phyloP scores from a whole-genome alignment of 768 basidiomycete genomes.

The Kondoa malvinella region DNA sequence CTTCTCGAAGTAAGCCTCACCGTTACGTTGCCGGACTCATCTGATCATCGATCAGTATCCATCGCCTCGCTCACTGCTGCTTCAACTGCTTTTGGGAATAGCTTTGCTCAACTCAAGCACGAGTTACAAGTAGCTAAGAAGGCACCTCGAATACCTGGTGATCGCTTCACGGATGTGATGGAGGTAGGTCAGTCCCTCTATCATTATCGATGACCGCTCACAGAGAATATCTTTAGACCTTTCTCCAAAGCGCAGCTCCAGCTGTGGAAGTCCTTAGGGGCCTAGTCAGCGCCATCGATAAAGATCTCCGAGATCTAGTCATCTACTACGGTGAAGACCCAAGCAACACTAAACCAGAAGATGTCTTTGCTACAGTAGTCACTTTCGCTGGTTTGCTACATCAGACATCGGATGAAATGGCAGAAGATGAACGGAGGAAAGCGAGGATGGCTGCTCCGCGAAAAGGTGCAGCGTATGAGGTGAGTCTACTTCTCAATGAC shows the following conservation, averaged over 20 bases:
- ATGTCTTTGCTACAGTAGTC: constrained; percentile 59
- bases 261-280: constrained; percentile 51
- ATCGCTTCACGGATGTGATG: constrained; percentile 55
- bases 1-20: constrained; percentile 58
- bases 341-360: constrained; percentile 57
- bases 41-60: constrained; percentile 43
- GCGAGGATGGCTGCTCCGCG: constrained; percentile 1
- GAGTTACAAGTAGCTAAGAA: constrained; percentile 41
- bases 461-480: not conserved
- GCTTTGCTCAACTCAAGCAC: constrained; percentile 42
- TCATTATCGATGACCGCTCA: constrained; percentile 15
- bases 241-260: constrained; percentile 39
- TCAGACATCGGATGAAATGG: constrained; percentile 33
- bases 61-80: constrained; percentile 47
- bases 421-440: constrained; percentile 8
- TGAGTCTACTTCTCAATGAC: not conserved
- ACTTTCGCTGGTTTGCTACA: constrained; percentile 57
- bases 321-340: constrained; percentile 63
- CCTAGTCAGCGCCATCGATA: constrained; percentile 43
- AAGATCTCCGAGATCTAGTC: constrained; percentile 46
- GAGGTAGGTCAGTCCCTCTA: constrained; percentile 38
- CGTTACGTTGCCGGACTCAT: no score
- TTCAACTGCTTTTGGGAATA: constrained; percentile 43
- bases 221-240: constrained; percentile 33
- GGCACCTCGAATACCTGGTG: constrained; percentile 33